Percentiles rank a stretch among this genome's conserved stretches.
phyloP scores from a whole-genome alignment of 179 eudicot genomes.

The Silene coronaria region DNA sequence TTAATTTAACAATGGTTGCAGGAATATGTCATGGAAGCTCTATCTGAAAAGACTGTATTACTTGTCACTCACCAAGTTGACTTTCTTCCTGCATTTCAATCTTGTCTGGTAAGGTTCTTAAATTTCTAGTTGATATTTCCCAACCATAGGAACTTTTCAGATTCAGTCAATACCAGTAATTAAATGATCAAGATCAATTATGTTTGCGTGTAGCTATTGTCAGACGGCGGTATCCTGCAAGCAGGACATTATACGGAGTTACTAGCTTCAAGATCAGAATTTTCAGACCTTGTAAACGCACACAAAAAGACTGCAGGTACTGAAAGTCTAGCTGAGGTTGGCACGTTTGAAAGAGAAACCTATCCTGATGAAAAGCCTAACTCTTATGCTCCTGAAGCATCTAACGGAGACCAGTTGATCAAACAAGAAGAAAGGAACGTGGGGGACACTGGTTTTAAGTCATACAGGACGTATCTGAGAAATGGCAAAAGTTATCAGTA shows the following conservation, averaged over 20 bases:
- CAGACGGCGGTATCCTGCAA: conserved; percentile 56
- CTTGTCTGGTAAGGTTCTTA: conserved; percentile 48
- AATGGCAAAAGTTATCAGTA: conserved; percentile 48
- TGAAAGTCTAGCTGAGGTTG: conserved; percentile 37
- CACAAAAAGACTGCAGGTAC: conserved; percentile 77
- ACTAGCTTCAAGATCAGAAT: conserved; percentile 48
- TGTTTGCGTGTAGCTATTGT: conserved; percentile 43
- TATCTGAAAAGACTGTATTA: conserved; percentile 58
- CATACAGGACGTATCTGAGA: conserved; percentile 50
- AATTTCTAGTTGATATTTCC: too few relatives aligned
- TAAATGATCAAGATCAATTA: not conserved
- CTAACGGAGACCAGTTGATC: conserved; percentile 47
- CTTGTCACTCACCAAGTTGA: conserved; percentile 87
- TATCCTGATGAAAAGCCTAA: conserved; percentile 33
- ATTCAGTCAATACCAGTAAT: not conserved
- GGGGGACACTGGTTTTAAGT: conserved; percentile 62
- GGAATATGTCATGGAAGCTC: conserved; percentile 74
- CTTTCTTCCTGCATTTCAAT: conserved; percentile 70
- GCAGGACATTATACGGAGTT: conserved; percentile 51
- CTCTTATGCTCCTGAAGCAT: conserved; percentile 7
- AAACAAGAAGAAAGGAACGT: conserved; percentile 64
- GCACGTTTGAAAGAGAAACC: conserved; percentile 20
- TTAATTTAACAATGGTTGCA: conserved; percentile 23
- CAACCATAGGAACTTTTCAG: not conserved
- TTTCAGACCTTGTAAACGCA: conserved; percentile 53